Conservation (phyloP, 257 asterid species). For the Ligustrum vulgare region DNA sequence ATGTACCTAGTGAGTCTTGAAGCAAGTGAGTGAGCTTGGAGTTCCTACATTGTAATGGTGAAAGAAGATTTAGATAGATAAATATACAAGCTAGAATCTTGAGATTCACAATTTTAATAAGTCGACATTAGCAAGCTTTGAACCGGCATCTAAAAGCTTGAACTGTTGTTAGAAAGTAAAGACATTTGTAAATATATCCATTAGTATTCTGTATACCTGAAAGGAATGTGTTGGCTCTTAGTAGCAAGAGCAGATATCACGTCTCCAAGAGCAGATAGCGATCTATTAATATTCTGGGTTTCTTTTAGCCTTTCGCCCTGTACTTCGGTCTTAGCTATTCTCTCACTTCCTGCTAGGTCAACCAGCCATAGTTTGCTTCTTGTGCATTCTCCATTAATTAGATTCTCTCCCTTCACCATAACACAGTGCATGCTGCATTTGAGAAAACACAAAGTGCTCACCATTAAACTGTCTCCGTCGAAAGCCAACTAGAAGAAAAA, state of each 20-base stretch:
- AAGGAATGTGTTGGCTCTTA: conserved; percentile 85
- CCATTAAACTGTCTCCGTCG: conserved; percentile 16
- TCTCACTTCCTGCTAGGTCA: conserved; percentile 94
- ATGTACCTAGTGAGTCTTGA: conserved; percentile 91
- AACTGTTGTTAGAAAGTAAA: neutral
- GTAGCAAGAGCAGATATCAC: conserved; percentile 93
- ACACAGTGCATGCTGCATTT: conserved; percentile 85
- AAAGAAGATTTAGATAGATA: conserved; percentile 20
- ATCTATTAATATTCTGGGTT: conserved; percentile 89
- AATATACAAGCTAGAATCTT: neutral
- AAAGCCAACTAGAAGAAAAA: neutral
- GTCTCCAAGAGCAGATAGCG: conserved; percentile 96
- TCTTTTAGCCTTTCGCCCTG: conserved; percentile 90
- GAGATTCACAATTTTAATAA: too few relatives aligned
- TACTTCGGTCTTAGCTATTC: conserved; percentile 90
- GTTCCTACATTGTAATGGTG: conserved; percentile 53
- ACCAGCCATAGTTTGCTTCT: conserved; percentile 94
- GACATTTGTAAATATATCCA: neutral
- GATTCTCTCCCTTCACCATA: conserved; percentile 89
- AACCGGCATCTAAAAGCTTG: too few relatives aligned
- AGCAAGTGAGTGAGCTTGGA: conserved; percentile 98
- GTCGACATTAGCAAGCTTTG: too few relatives aligned
- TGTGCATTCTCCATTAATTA: conserved; percentile 80
- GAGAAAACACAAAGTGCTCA: conserved; percentile 16
- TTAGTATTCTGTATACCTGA: conserved; percentile 46